Base-by-base conservation (phyloP, 2,329 filamentous ascomycete genomes). In the Magnaporthiopsis poae region DNA sequence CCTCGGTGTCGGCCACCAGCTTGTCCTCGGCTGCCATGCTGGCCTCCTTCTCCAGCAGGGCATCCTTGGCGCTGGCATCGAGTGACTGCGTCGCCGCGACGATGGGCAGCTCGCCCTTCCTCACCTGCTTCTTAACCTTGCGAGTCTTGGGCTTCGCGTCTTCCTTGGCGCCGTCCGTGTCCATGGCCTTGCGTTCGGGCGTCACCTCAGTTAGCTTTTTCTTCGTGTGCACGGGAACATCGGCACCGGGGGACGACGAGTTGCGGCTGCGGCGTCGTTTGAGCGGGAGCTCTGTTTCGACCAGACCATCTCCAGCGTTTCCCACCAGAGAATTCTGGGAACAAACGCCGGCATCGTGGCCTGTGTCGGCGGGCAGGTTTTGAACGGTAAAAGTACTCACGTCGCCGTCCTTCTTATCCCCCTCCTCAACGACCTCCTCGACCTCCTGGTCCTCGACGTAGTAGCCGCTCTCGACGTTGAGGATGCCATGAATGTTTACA, bases 121-220 rank as follows among this genome's bases (percentile, higher is more conserved):
- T 91, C 71, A 97, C 90, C 82, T 98, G 94, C 87, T 98, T 99
- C 90, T 97, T 98, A 72, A 99, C 91, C 83, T 97, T 98, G 77
- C 94, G 90, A 66, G 88, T 96, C 89, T 92, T 92, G 68, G 88
- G 80, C 73, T 84, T 86, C 66, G 64, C 66, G 25, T 87, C 85
- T 3, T 85, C 83, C 69, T 87, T 85, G 72, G 82, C 84, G 63
- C 81, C 80, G 71, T 96, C 91, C 64, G 91, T 94, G 56, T 96
- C 92, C 91, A 95, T 96, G 70, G 90, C 89, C 89, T 92, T 75
- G 64, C 67, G 63, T 59, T 36, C 66, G 35, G 46, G 36, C 18
- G 25, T 60, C 60, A 68, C 60, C 66, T 66, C 67, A 63, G 73
- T 72, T 70, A 73, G 70, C 66, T 66, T 67, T 31, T 67, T 64